A percentile compares a stretch with the other conserved stretches of the same genome.
phyloP scores from a whole-genome alignment of 208 protist species.

The Trypanosoma mega region DNA sequence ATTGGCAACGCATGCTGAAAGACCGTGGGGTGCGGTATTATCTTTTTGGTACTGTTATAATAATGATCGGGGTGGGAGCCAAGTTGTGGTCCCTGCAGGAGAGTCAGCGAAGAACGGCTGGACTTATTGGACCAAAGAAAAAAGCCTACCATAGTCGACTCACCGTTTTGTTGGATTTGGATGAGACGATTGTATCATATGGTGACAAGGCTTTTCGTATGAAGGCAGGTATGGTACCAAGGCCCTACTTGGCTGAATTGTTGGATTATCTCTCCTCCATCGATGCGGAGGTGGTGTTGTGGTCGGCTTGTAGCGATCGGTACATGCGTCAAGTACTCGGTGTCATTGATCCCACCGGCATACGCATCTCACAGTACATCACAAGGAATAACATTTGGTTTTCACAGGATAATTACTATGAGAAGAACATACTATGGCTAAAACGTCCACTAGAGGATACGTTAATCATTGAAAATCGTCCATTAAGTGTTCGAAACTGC shows the following conservation, averaged over 20 bases:
- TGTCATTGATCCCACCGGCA: conserved; percentile 77
- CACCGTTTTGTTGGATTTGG: conserved; percentile 86
- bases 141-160: conserved; percentile 79
- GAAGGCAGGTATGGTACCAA: conserved; percentile 73
- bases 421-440: conserved; percentile 87
- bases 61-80: conserved; percentile 39
- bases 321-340: conserved; percentile 87
- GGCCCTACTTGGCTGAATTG: conserved; percentile 83
- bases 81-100: conserved; percentile 72
- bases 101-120: conserved; percentile 35
- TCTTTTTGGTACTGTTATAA: conserved; percentile 61
- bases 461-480: conserved; percentile 85
- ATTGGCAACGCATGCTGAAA: conserved; percentile 60
- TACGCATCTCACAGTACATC: conserved; percentile 80
- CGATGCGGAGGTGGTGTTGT: conserved; percentile 89
- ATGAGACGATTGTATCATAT: conserved; percentile 90
- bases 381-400: conserved; percentile 72
- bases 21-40: conserved; percentile 83
- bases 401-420: conserved; percentile 82
- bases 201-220: conserved; percentile 90
- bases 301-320: conserved; percentile 80
- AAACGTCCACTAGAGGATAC: conserved; percentile 77
- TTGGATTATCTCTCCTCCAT: conserved; percentile 85
- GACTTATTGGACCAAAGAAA: conserved; percentile 80
- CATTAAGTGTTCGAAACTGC: conserved; percentile 81